Percentiles rank a stretch among this genome's conserved stretches.
Evolutionary conservation across 1,139 yeast genomes (phyloP).

Genomic region (Sugiyamaella pinicola): DNA sequence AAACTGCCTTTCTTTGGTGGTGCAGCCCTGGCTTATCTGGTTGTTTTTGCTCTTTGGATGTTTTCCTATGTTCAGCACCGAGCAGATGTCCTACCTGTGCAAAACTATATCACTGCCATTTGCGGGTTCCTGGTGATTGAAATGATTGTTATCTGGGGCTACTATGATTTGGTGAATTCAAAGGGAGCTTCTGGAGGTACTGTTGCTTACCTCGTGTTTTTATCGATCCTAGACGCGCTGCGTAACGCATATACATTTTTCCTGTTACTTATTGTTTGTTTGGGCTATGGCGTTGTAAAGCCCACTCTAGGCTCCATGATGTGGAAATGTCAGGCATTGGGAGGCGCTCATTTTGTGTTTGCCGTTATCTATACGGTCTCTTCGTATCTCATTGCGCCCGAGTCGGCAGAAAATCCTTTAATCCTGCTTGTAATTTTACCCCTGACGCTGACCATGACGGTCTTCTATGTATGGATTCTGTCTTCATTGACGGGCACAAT

Average conservation of each 20-base stretch:
- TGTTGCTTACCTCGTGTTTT: constrained; percentile 70
- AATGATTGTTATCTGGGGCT: constrained; percentile 87
- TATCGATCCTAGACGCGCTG: constrained; percentile 76
- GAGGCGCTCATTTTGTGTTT: constrained; percentile 69
- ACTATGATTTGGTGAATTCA: constrained; percentile 80
- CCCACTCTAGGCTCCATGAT: constrained; percentile 78
- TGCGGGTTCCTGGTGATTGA: constrained; percentile 81
- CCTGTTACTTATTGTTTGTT: constrained; percentile 76
- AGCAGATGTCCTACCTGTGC: constrained; percentile 85
- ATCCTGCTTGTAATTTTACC: constrained; percentile 62
- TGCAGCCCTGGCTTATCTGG: constrained; percentile 79
- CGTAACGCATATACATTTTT: constrained; percentile 89
- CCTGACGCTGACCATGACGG: constrained; percentile 65
- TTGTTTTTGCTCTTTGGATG: constrained; percentile 76
- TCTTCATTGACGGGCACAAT: constrained; percentile 75
- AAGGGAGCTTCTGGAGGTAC: constrained; percentile 62
- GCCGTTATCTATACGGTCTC: constrained; percentile 69
- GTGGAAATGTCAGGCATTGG: constrained; percentile 78
- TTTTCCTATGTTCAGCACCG: constrained; percentile 86
- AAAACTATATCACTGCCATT: constrained; percentile 84
- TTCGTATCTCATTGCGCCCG: constrained; percentile 60
- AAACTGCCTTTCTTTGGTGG: constrained; percentile 88
- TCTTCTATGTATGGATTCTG: constrained; percentile 75
- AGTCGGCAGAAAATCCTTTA: constrained; percentile 48
- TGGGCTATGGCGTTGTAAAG: constrained; percentile 91